Evolutionary conservation across 805 yeast genomes (phyloP), one percentile per base, ranked within the genome.

Genomic region (Vanderwaltozyma verrucispora): DNA sequence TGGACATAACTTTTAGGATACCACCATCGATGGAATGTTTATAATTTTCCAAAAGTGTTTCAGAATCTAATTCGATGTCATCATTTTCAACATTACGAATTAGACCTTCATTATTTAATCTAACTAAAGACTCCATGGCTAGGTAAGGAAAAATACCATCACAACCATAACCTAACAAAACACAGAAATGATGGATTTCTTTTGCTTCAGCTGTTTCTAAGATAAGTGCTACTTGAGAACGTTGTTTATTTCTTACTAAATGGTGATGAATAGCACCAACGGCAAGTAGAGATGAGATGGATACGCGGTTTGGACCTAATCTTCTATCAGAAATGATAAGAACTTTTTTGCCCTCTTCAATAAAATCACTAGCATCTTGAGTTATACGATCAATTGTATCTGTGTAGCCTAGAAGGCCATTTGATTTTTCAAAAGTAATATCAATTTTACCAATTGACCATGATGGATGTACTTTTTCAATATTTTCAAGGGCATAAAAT

Each of bases 221-320:
- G 43, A 89, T 67, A 45, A 89, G 65, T 3, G 97, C 97, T 43
- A 88, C 96, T 59, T 85, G 83, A 23, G 96, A 84, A 63, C 98
- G 87, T 64, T 84, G 95, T 67, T 88, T 92, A 59, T 87, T 92
- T 64, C 94, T 76, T 43, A 89, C 95, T 60, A 92, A 72, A 62
- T 87, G 95, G 62, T 89, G 97, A 63, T 89, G 98, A 40, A 92
- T 94, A 19, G 97, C 92, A 65, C 96, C 96, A 36, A 82, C 70
- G n/a, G 98, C 97, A 49, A 88, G 73, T 53, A 92, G 67, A 7
- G 95, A 83, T 32, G 95, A 80, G 33, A 92, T 75, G 20, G 97
- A 75, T 25, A 92, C 75, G 44, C 87, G 74, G 23, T 72, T 68
- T 14, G 72, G 66, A 36, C 72, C 60, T 35, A 83, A 66, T 18